Evolutionary conservation across 805 yeast species (phyloP), one percentile per base, ranked within the genome.

Genomic region (Candida silvicultrix): DNA sequence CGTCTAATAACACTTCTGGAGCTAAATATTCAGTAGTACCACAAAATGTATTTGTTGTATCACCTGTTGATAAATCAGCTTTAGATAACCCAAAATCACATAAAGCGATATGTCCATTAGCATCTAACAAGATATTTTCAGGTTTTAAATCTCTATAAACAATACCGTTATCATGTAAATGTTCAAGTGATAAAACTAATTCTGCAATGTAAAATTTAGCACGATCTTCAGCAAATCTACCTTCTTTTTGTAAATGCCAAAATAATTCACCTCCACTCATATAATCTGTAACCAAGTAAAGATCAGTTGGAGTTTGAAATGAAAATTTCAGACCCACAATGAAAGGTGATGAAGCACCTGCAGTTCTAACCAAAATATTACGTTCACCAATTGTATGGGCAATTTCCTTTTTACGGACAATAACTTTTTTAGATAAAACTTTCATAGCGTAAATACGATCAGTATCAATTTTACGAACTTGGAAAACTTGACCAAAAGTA

Each of bases 351-450:
- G 85, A 83, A 20, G 92, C 83, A 38, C 89, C 81, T 7, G 96
- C 85, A 2, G 99, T 92, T 56, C 96, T 80, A 21, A 92, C 99
- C 48, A 94, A 70, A 54, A 94, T 94, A 64, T 94, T 87, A 57
- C 99, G 77, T 71, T 94, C 99, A 31, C 98, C 98, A 58, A 94
- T 89, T 2, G 99, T 94, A 66, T 94, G 99, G 0, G 98, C 98
- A 57, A 94, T 85, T 68, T 94, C 99, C 66, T 92, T 92, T 75
- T 94, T 94, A 66, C 87, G 89, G 43, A 94, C 97, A 64, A 94
- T 94, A 39, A 89, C 92, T 64, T 90, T 90, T 66, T 94, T 94
- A 22, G 95, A 85, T 45, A 94, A 77, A 25, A 92, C 95, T 68
- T 94, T 94, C 99, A 94, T 94, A 37, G 99, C 99, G 64, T 94